Evolutionary conservation across 257 asterid genomes (phyloP).

Genomic region (Cinchona pubescens): DNA sequence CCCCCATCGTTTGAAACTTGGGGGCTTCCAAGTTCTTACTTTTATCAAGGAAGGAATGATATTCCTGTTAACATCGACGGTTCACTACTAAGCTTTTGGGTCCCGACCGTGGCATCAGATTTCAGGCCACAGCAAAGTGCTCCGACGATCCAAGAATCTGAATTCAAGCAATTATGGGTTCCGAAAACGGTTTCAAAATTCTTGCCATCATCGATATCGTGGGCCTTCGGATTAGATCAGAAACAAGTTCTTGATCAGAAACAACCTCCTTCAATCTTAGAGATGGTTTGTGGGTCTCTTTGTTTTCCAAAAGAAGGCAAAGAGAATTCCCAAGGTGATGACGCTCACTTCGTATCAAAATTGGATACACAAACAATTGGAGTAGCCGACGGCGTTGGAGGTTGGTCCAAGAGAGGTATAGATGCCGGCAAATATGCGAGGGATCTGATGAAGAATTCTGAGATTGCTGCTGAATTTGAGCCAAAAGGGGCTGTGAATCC

Average conservation of each 20-base stretch:
- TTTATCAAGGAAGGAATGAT: not conserved
- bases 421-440: conserved; percentile 17
- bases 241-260: too few relatives aligned
- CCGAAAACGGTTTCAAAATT: not conserved
- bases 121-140: too few relatives aligned
- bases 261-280: not conserved
- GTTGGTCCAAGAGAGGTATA: conserved; percentile 18
- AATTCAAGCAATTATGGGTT: too few relatives aligned
- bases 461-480: not conserved
- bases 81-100: not conserved
- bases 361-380: conserved; percentile 2
- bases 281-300: not conserved
- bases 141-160: too few relatives aligned
- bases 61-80: not conserved
- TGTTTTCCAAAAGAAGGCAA: conserved; percentile 14
- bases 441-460: conserved; percentile 13
- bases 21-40: not conserved
- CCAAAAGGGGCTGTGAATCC: conserved; percentile 15
- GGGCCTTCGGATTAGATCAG: too few relatives aligned
- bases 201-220: too few relatives aligned
- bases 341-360: conserved; percentile 22
- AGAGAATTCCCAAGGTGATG: conserved; percentile 16
- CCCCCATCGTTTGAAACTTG: not conserved
- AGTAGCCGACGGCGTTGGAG: conserved; percentile 27
- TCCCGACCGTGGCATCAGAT: too few relatives aligned